Evolutionary conservation across 2,329 filamentous ascomycete genomes (phyloP), one percentile per base, ranked within the genome.

Genomic region (Escovopsis sp.): DNA sequence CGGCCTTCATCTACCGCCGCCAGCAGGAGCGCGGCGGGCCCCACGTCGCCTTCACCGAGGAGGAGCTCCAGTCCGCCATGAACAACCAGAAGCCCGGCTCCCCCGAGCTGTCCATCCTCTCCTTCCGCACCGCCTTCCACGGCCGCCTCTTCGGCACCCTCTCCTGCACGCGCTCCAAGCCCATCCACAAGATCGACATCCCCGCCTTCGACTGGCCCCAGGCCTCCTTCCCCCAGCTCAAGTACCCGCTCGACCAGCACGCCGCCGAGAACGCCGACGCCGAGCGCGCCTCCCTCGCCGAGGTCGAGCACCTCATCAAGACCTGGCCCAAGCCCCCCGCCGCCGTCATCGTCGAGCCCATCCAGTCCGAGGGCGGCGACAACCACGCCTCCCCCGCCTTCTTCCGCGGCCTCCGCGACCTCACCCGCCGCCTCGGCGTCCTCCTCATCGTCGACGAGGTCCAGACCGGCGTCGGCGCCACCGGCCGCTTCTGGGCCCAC

Each of bases 171-270:
- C 82, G 87, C 58, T 88, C 81, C 63, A 94, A 94, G 73, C 76
- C 87, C 37, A 88, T 94, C 60, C 87, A 94, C 72, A 94, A 94
- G 68, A 70, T 94, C 52, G 87, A 94, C 58, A 94, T 94, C 53
- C 87, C 87, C 20, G 84, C 87, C 55, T 94, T 94, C 56, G 83
- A 94, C 71, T 94, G 87, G 87, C 87, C 87, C 25, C 84, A 89
- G 61, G 86, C 86, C 14, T 76, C 83, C 43, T 94, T 94, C 72
- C 88, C 87, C 9, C 56, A 67, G 48, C 74, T 93, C 57, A 88
- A 88, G 64, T 94, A 94, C 63, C 87, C 87, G 1, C 77, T 94
- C 6, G 81, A 87, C 51, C 69, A 85, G 50, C 76, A 91, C 61
- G 81, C 63, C 16, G 75, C 77, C 50, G 86, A 91, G 64, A 94